phyloP scores from a whole-genome alignment of 805 yeast species.

The Candida sanyiensis region DNA sequence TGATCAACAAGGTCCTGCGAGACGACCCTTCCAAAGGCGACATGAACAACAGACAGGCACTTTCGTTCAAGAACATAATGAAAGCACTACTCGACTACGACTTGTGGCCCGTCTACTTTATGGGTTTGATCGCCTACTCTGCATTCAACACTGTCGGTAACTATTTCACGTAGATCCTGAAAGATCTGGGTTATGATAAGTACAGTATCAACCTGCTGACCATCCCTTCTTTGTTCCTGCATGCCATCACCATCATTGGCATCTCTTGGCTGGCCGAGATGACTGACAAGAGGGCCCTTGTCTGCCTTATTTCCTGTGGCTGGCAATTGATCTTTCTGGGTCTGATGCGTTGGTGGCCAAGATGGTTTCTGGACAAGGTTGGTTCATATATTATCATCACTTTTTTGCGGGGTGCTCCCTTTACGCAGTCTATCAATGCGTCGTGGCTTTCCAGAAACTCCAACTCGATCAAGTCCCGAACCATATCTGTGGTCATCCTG shows the following conservation, averaged over 20 bases:
- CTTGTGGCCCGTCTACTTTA: constrained; percentile 49
- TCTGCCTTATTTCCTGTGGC: neutral
- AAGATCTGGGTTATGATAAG: constrained; percentile 43
- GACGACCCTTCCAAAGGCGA: constrained; percentile 68
- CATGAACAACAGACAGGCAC: constrained; percentile 55
- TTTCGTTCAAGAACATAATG: constrained; percentile 35
- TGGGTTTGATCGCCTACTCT: constrained; percentile 40
- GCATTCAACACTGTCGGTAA: constrained; percentile 26
- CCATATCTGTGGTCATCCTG: neutral
- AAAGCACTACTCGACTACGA: constrained; percentile 43
- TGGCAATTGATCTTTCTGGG: neutral
- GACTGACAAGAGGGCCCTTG: neutral
- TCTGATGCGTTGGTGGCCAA: constrained; percentile 3
- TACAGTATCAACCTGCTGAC: constrained; percentile 45
- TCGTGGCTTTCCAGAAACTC: neutral
- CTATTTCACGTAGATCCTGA: constrained; percentile 45
- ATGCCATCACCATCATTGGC: constrained; percentile 25
- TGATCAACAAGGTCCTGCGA: constrained; percentile 52
- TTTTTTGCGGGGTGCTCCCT: neutral
- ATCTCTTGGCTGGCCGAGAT: neutral
- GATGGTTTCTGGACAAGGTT: neutral
- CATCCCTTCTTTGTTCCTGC: constrained; percentile 42
- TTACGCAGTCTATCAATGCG: neutral
- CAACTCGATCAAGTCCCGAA: neutral
- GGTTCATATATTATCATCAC: neutral